A percentile compares a stretch with the other conserved stretches of the same genome.
These are phyloP conservation scores for Trametes sanguinea DNA, from an alignment of 768 basidiomycete genomes.

Conservation along the genomic window DNA sequence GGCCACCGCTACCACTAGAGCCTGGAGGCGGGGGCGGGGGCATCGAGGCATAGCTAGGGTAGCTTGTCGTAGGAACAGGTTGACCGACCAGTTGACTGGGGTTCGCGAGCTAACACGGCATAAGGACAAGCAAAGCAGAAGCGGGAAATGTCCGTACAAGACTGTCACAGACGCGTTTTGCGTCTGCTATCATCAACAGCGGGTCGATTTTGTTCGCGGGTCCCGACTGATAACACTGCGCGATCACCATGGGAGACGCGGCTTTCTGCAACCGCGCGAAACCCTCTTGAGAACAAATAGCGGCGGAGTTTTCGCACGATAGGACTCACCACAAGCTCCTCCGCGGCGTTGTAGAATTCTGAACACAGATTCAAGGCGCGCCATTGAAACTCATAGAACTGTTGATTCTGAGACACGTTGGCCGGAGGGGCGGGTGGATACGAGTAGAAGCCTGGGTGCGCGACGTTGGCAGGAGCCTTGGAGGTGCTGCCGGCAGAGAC, in stretches of 20 bases:
- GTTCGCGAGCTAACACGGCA: constrained; percentile 59
- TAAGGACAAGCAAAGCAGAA: constrained; percentile 14
- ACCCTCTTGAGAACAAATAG: constrained; percentile 13
- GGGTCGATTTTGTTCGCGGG: constrained; percentile 72
- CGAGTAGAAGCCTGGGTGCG: constrained; percentile 44
- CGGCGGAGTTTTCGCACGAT: neutral
- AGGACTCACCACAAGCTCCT: constrained; percentile 76
- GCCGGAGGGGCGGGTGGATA: constrained; percentile 45
- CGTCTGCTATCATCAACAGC: constrained; percentile 69
- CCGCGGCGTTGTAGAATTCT: constrained; percentile 84
- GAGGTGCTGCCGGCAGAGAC: constrained; percentile 32
- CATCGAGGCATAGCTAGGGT: constrained; percentile 34
- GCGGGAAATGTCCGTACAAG: constrained; percentile 48
- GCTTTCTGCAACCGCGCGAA: constrained; percentile 40
- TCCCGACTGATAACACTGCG: constrained; percentile 80
- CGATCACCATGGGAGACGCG: constrained; percentile 69
- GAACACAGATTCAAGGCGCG: constrained; percentile 78
- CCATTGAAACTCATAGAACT: constrained; percentile 88
- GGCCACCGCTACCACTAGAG: constrained; percentile 32
- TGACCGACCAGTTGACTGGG: constrained; percentile 68
- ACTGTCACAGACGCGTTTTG: constrained; percentile 75
- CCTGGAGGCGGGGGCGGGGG: constrained; percentile 32
- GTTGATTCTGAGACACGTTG: constrained; percentile 65
- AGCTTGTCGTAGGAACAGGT: constrained; percentile 44
- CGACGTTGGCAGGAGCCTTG: constrained; percentile 33